These are phyloP conservation scores for Podospora tetraspora DNA, from an alignment of 495 filamentous ascomycete species.

Conservation along the genomic window DNA sequence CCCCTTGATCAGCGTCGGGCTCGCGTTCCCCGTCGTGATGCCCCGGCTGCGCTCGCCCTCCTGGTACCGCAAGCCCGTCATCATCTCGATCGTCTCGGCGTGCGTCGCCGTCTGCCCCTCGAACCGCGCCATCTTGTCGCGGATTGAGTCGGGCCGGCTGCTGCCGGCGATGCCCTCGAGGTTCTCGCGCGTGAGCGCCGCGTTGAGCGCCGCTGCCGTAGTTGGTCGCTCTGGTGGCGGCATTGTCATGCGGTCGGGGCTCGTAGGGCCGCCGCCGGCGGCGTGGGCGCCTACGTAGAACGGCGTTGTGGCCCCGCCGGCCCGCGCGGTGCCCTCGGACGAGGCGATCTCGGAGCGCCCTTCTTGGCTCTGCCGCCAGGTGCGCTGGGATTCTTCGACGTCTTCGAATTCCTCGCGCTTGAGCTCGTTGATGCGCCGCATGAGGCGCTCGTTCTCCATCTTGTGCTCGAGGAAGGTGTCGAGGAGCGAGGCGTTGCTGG, in stretches of 20 bases:
- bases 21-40: conserved; percentile 78
- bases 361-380: conserved; percentile 51
- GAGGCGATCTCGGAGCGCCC: conserved; percentile 49
- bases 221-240: conserved; percentile 62
- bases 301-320: conserved; percentile 5
- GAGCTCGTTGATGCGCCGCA: conserved; percentile 77
- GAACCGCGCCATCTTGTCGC: conserved; percentile 69
- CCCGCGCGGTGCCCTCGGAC: conserved; percentile 38
- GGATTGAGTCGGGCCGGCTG: conserved; percentile 63
- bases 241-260: conserved; percentile 45
- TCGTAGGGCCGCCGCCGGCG: background rate
- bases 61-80: conserved; percentile 82
- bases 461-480: conserved; percentile 97
- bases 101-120: conserved; percentile 59
- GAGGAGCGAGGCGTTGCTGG: conserved; percentile 73
- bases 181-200: conserved; percentile 67
- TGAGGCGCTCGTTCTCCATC: conserved; percentile 89
- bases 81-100: conserved; percentile 86
- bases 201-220: conserved; percentile 42
- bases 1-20: conserved; percentile 74
- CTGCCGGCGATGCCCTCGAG: conserved; percentile 69
- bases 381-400: conserved; percentile 45
- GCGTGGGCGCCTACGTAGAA: conserved; percentile 2
- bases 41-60: conserved; percentile 87
- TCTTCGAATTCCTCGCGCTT: conserved; percentile 84